phyloP scores from a whole-genome alignment of 164 flowering plant species.

The Aristolochia californica region DNA sequence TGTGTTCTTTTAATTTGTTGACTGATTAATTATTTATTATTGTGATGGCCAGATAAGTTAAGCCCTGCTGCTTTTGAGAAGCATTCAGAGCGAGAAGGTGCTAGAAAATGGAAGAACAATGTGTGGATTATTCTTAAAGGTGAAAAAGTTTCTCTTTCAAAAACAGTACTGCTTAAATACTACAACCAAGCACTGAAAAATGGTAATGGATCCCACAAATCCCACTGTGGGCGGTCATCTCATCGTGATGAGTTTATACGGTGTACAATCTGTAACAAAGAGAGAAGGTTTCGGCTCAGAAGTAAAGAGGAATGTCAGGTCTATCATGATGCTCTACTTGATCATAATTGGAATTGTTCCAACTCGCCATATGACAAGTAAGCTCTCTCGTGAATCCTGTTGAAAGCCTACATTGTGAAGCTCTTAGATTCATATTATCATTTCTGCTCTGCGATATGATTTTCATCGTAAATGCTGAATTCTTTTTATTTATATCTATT shows the following conservation, averaged over 20 bases:
- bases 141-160: constrained; percentile 64
- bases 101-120: constrained; percentile 81
- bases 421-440: not conserved
- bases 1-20: not conserved
- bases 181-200: constrained; percentile 46
- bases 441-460: not conserved
- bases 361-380: constrained; percentile 67
- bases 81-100: constrained; percentile 79
- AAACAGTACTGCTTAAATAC: constrained; percentile 68
- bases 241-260: constrained; percentile 78
- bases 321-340: constrained; percentile 66
- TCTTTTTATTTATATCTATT: not conserved
- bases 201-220: constrained; percentile 39
- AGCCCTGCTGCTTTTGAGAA: constrained; percentile 91
- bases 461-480: not conserved
- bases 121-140: constrained; percentile 75
- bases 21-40: constrained; percentile 5
- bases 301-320: constrained; percentile 70
- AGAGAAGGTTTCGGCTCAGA: constrained; percentile 73
- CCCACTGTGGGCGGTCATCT: constrained; percentile 34
- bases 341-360: constrained; percentile 60
- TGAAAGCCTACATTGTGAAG: not conserved
- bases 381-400: constrained; percentile 9
- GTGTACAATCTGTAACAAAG: constrained; percentile 57
- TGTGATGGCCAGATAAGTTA: constrained; percentile 43